Conservation (phyloP, 73 alveolate species). For the Paramecium pentaurelia region DNA sequence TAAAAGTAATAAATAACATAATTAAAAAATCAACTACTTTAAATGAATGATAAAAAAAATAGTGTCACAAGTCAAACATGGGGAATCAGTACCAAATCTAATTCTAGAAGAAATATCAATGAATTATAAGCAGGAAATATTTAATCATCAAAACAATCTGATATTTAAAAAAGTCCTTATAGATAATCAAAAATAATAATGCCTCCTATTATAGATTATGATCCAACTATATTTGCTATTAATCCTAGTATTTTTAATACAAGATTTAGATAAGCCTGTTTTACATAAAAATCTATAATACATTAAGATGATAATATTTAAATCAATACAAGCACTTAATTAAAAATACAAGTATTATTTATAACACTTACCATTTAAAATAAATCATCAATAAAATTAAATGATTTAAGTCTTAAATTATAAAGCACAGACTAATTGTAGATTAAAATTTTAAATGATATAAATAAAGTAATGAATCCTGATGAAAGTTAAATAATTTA, state of each 20-base stretch:
- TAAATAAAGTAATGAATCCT: not conserved
- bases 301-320: not conserved
- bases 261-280: slow-evolving; percentile 26
- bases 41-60: not conserved
- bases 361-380: not conserved
- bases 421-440: not conserved
- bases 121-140: not conserved
- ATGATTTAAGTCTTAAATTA: not conserved
- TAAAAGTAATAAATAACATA: not conserved
- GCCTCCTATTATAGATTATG: not conserved
- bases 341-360: not conserved
- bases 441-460: not conserved
- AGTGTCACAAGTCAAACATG: slow-evolving; percentile 2
- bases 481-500: not conserved
- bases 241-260: not conserved
- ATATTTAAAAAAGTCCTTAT: not conserved
- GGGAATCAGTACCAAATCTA: not conserved
- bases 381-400: not conserved
- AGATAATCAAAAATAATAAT: not conserved
- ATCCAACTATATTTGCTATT: slow-evolving; percentile 12
- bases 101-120: not conserved
- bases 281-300: not conserved
- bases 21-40: not conserved
- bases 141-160: not conserved
- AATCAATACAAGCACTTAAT: not conserved